Percentiles rank a stretch among this genome's conserved stretches.
phyloP scores from a whole-genome alignment of 2,329 filamentous ascomycete genomes.

The Cadophora malorum region DNA sequence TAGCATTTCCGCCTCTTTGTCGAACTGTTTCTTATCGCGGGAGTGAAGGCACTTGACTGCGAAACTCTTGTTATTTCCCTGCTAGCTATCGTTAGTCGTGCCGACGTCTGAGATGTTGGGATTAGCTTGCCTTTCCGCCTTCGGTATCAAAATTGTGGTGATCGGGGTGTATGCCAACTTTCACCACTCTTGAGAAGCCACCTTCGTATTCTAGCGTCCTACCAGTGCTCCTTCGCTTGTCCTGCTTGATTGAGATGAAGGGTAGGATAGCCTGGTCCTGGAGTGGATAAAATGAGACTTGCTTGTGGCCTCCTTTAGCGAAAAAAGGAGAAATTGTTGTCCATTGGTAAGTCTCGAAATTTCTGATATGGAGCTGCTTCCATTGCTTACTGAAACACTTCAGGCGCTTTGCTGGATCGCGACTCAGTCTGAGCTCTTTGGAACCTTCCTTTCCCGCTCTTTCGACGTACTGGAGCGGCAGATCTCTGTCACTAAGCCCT shows the following conservation, averaged over 20 bases:
- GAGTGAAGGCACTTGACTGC: conserved; percentile 22
- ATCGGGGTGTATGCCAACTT: conserved; percentile 19
- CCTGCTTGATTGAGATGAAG: neutral
- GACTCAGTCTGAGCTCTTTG: conserved; percentile 2
- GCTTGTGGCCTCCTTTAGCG: conserved; percentile 7
- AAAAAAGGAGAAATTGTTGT: conserved; percentile 17
- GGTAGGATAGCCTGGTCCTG: conserved; percentile 17
- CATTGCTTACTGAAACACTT: conserved; percentile 12
- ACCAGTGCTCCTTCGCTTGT: neutral
- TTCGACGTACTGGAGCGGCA: neutral
- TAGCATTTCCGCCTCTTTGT: conserved; percentile 21
- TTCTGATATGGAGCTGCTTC: neutral
- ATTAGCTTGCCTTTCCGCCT: too few species aligned
- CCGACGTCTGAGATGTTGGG: too few species aligned
- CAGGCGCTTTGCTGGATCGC: neutral
- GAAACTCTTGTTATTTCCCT: neutral
- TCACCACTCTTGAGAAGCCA: conserved; percentile 18
- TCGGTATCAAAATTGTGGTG: conserved; percentile 12
- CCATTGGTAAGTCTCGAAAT: conserved; percentile 17
- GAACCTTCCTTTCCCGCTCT: neutral
- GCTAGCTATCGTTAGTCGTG: neutral
- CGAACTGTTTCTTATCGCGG: neutral
- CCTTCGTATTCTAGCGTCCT: neutral
- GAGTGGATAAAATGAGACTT: conserved; percentile 7
- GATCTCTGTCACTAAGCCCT: neutral